phyloP scores from a whole-genome alignment of 2,329 filamentous ascomycete genomes.

The Colletotrichum horii region DNA sequence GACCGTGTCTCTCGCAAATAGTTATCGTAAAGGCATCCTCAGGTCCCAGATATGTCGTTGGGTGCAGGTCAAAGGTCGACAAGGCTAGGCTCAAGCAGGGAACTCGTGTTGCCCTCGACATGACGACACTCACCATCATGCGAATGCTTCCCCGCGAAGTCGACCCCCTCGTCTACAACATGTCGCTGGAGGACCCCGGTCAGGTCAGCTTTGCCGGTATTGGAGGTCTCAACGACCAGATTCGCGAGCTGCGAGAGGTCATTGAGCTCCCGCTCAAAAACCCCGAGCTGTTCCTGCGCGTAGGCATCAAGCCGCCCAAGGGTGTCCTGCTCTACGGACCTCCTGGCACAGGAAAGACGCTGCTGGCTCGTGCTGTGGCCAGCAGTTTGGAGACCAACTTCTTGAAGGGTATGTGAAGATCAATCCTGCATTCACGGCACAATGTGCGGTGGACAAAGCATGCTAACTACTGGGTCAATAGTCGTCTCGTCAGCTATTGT shows the following conservation, averaged over 20 bases:
- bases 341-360: slow-evolving; percentile 94
- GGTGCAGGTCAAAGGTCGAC: slow-evolving; percentile 98
- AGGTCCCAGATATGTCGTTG: slow-evolving; percentile 95
- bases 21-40: slow-evolving; percentile 99
- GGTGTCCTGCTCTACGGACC: slow-evolving; percentile 95
- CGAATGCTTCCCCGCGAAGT: slow-evolving; percentile 98
- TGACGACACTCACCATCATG: slow-evolving; percentile 99
- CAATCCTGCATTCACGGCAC: neutral
- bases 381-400: slow-evolving; percentile 98
- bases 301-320: slow-evolving; percentile 99
- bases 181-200: slow-evolving; percentile 97
- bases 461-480: slow-evolving; percentile 39
- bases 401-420: slow-evolving; percentile 76
- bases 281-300: slow-evolving; percentile 93
- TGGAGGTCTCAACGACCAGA: slow-evolving; percentile 97
- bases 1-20: slow-evolving; percentile 38
- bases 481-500: slow-evolving; percentile 99
- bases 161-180: slow-evolving; percentile 98
- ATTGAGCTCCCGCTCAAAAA: slow-evolving; percentile 99
- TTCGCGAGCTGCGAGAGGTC: slow-evolving; percentile 94
- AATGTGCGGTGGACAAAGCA: neutral
- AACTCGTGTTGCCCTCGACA: slow-evolving; percentile 95
- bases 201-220: slow-evolving; percentile 98
- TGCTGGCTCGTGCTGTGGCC: slow-evolving; percentile 91
- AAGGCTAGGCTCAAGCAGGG: slow-evolving; percentile 97